Conservation (phyloP, 1,139 yeast genomes). For the Geotrichum aggregatum region DNA sequence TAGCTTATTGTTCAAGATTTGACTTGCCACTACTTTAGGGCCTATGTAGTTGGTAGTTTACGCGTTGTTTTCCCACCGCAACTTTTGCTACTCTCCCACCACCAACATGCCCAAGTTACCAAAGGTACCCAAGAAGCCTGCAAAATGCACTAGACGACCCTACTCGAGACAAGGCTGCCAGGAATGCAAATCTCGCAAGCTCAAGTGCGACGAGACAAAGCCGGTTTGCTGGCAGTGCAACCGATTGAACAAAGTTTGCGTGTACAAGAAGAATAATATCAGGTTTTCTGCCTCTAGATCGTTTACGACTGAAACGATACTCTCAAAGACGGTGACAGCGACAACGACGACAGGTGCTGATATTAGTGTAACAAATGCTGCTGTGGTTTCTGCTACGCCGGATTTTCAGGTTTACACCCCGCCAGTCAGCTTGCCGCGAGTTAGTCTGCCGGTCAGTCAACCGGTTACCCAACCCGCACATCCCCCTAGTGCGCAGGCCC, state of each 20-base stretch:
- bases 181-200: constrained; percentile 59
- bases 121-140: constrained; percentile 11
- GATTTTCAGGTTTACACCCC: too few relatives aligned
- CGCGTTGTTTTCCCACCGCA: background rate
- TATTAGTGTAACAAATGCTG: too few relatives aligned
- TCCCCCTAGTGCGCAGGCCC: background rate
- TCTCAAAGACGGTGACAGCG: background rate
- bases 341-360: background rate
- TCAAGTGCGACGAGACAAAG: constrained; percentile 61
- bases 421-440: background rate
- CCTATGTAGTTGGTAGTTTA: too few relatives aligned
- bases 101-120: background rate
- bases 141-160: constrained; percentile 17
- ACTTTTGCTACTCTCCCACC: background rate
- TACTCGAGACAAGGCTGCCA: constrained; percentile 60
- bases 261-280: constrained; percentile 34
- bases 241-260: constrained; percentile 48
- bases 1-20: too few relatives aligned
- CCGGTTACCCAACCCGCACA: background rate
- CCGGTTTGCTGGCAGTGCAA: constrained; percentile 59
- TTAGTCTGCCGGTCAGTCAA: background rate
- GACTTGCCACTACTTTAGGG: too few relatives aligned
- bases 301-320: constrained; percentile 6
- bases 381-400: too few relatives aligned
- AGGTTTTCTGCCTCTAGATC: constrained; percentile 13